Base-by-base conservation (phyloP, 257 asterid genomes). In the Lycium ferocissimum region DNA sequence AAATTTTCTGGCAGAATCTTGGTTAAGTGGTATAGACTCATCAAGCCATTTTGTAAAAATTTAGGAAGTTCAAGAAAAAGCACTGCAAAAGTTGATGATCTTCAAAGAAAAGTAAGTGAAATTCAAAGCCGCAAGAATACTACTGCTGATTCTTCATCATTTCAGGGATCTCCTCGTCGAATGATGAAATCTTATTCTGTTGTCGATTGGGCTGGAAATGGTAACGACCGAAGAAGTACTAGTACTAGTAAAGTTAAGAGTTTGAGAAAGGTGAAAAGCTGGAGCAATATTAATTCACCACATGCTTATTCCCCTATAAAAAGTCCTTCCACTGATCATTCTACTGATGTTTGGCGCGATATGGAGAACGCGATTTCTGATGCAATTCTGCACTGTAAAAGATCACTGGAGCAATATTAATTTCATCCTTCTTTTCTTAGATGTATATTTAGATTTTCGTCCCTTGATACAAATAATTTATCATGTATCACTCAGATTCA, bases 361-460 rank as follows among this genome's bases (percentile, higher is more conserved):
- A 89, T 80, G 61, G 94, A 93, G 87, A 89, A 85, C 86, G 89
- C 94, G 6, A 89, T 93, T 73, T 85, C 90, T 87, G 94, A 93
- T 83, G 96, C 96, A 51, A 91, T 93, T 82, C 87, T 90, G 53
- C 91, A 93, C 85, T 93, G 96, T 85, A 93, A 93, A 78, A 88
- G 90, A 88, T 93, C 96, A 86, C 88, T 89, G 81, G 93, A 93
- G 33, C 33, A 26, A 26, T 26, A 26, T 26, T 26, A 11, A 45
- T 43, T 18, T 37, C 84, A 80, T 17, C 57, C 7, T 80, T 70
- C 3, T 79, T 15, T 15, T 59, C 69, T 38, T 38, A 7, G 73
- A 40, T 59, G 73, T 38, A 17, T 47, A 40, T 59, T 59, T n/a
- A 59, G 8, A 81, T 81, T 49, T 75, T 75, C 49, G 61, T 49